Evolutionary conservation across 2,329 filamentous ascomycete species (phyloP), one percentile per base, ranked within the genome.

Genomic region (Aspergillus viridinutans): DNA sequence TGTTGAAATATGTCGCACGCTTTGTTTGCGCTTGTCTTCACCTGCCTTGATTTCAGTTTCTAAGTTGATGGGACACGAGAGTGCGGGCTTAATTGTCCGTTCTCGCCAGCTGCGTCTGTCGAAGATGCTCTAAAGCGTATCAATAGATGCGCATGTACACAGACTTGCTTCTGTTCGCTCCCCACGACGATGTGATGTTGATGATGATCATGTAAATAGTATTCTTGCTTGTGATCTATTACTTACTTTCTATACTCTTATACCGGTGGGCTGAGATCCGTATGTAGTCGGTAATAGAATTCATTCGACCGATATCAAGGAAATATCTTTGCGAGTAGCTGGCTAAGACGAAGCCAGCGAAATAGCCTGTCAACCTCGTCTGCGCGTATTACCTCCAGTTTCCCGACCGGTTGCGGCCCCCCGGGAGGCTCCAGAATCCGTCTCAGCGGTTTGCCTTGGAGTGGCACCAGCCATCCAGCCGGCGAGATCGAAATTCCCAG

Each of bases 401-500:
- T 72, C 69, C 52, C 71, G 66, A 5, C 69, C 69, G 29, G 62
- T 69, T 14, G 67, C 61, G 28, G 61, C 61, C 23, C 59, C 62
- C 35, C 55, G 63, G 28, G 52, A 20, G 20, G 61, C 60, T 40
- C 56, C 50, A n/a, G 58, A 55, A 38, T 64, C 61, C 12, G 58
- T 59, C 51, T 56, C 60, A 23, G 63, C 58, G 38, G 65, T 63
- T 20, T 66, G 67, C 12, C 65, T 66, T 23, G 71, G 62, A 40
- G 69, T 64, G n/a, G 77, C 72, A 9, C 85, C 86, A 20, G 86
- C 86, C 80, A 89, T 82, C 82, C 85, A 89, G 5, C 84, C 81
- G 3, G 86, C 86, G 52, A 88, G 78, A 72, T 89, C 86, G 62
- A 89, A 89, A 54, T 84, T 85, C 63, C 84, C 83, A 20, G 85